A percentile compares a stretch with the other conserved stretches of the same genome.
phyloP scores from a whole-genome alignment of 345 rosid genomes.

The Gossypioides kirkii region DNA sequence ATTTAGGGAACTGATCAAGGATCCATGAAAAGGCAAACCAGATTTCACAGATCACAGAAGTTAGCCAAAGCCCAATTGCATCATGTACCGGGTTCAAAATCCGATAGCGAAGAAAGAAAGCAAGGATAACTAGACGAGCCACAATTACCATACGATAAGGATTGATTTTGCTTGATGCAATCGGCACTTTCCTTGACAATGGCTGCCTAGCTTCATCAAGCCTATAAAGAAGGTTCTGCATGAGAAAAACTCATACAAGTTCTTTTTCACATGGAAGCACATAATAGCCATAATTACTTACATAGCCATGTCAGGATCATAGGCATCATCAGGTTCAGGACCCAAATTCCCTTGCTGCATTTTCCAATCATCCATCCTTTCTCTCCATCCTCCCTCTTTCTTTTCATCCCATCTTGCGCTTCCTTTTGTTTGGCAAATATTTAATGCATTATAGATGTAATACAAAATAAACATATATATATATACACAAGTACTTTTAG shows the following conservation, averaged over 20 bases:
- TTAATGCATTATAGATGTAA: not conserved
- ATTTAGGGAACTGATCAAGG: constrained; percentile 97
- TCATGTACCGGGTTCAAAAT: constrained; percentile 80
- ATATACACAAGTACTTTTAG: not conserved
- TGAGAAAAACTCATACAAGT: not conserved
- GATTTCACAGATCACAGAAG: constrained; percentile 83
- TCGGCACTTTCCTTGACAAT: constrained; percentile 87
- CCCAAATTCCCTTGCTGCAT: constrained; percentile 80
- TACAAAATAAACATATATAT: not conserved
- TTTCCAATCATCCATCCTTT: constrained; percentile 93
- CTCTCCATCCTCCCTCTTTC: constrained; percentile 88
- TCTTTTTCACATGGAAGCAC: not conserved
- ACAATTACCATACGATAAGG: constrained; percentile 93
- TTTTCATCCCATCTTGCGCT: constrained; percentile 80
- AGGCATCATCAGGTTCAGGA: constrained; percentile 58
- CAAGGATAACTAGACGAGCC: constrained; percentile 78
- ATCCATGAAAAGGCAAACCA: constrained; percentile 98
- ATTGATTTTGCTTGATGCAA: constrained; percentile 88
- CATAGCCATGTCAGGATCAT: constrained; percentile 73
- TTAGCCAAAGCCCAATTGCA: constrained; percentile 89
- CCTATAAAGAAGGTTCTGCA: constrained; percentile 37
- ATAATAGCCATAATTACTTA: constrained; percentile 17
- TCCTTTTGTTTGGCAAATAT: constrained; percentile 29
- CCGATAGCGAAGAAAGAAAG: constrained; percentile 77
- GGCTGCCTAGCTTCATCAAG: constrained; percentile 92